Base-by-base conservation (phyloP, 1,139 yeast species). In the Scheffersomyces lignicola region DNA sequence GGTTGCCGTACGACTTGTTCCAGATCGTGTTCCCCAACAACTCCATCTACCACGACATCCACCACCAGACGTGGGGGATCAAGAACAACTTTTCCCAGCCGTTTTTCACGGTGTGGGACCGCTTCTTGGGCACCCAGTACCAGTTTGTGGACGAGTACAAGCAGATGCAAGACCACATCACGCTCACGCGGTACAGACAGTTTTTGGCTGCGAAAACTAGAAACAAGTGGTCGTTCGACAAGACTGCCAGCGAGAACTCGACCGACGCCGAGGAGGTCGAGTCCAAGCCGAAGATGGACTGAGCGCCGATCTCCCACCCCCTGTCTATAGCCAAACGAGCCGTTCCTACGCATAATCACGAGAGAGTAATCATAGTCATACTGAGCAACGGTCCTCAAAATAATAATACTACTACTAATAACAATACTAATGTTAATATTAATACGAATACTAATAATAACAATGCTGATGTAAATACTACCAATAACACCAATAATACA, bases 11-110 rank as follows among this genome's bases (percentile, higher is more conserved):
- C 58, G 98, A 92, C 58, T 80, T 90, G 22, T 85, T 92, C 69
- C 98, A 92, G 65, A 56, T 79, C 28, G 39, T 90, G 11, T 92
- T 92, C 73, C 97, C 97, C 42, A 92, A 92, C 65, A 90, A 92
- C 54, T 87, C 97, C 9, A 84, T 89, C 25, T 92, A 89, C 60
- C 98, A 92, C 56, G 98, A 92, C 62, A 89, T 92, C 48, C 98
- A 92, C 58, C 98, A 92, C 63, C 98, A 92, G 67, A 79, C 79
- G 49, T 92, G 94, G 76, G 98, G 98, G 22, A 83, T 92, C 62
- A 89, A 88, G 67, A 82, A 83, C 43, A 92, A 92, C 65, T 92
- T 82, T 54, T 83, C 95, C n/a, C 98, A 92, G 67, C 98, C 98
- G 6, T 92, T 90, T 65, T 92, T 92, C 63, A 83, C 90, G 3